phyloP scores from a whole-genome alignment of 768 basidiomycete species.

The Pleurotus sapidus region DNA sequence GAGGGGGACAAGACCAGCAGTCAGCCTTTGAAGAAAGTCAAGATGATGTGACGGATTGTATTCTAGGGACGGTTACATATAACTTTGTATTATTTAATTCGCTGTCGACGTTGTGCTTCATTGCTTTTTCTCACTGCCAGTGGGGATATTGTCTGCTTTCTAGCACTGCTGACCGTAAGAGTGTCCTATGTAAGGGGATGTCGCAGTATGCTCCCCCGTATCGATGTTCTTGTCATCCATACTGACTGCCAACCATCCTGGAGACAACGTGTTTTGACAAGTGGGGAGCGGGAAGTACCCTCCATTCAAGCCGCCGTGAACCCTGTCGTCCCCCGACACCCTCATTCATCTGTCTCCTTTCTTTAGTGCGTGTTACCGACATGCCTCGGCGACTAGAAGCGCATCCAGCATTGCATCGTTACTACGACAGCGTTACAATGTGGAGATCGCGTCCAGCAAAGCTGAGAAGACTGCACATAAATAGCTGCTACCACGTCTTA shows the following conservation, averaged over 20 bases:
- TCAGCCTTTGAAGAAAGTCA: constrained; percentile 68
- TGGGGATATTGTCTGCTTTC: too few relatives aligned
- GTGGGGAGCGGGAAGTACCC: too few relatives aligned
- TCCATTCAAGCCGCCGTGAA: too few relatives aligned
- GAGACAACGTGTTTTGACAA: background rate
- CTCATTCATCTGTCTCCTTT: background rate
- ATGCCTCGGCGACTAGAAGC: background rate
- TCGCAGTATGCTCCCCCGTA: background rate
- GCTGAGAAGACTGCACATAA: too few relatives aligned
- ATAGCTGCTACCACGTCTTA: background rate
- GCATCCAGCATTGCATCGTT: background rate
- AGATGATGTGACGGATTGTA: constrained; percentile 42
- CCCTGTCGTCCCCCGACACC: background rate
- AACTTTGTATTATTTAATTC: constrained; percentile 7
- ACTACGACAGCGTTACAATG: background rate
- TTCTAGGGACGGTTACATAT: constrained; percentile 16
- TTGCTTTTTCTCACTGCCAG: too few relatives aligned
- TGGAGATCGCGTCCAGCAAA: background rate
- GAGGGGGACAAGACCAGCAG: constrained; percentile 63
- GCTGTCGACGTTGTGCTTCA: too few relatives aligned
- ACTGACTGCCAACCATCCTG: background rate
- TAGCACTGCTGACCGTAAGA: too few relatives aligned
- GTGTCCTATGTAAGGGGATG: too few relatives aligned
- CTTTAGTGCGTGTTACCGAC: too few relatives aligned
- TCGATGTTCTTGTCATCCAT: background rate